Percentiles rank a stretch among this genome's conserved stretches.
phyloP scores from a whole-genome alignment of 148 eudicot species.

The Silene conica region DNA sequence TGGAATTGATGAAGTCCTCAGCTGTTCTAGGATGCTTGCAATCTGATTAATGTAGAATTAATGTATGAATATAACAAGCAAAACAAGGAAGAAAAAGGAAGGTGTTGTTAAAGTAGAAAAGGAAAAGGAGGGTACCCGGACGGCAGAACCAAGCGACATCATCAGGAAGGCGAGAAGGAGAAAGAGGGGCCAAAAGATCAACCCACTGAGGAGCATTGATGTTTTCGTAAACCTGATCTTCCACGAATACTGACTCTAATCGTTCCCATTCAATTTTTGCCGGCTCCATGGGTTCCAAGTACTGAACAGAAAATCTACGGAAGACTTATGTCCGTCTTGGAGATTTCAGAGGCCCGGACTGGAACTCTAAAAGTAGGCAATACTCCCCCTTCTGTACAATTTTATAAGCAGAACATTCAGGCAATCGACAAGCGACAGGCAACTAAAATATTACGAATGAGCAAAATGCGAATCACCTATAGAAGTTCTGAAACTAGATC shows the following conservation, averaged over 20 bases:
- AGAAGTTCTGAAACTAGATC: too few species aligned
- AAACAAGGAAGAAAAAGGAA: not conserved
- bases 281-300: constrained; percentile 48
- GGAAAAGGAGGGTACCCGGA: constrained; percentile 36
- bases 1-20: constrained; percentile 58
- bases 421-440: too few species aligned
- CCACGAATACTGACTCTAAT: constrained; percentile 48
- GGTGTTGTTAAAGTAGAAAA: too few species aligned
- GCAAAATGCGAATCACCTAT: too few species aligned
- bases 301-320: not conserved
- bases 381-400: not conserved
- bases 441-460: too few species aligned
- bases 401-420: not conserved
- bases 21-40: constrained; percentile 86
- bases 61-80: not conserved
- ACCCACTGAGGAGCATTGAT: constrained; percentile 86
- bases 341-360: too few species aligned
- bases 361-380: too few species aligned
- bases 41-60: constrained; percentile 37
- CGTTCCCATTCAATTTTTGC: constrained; percentile 71
- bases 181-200: constrained; percentile 46
- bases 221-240: constrained; percentile 58
- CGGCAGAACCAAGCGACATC: constrained; percentile 85
- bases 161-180: constrained; percentile 10
- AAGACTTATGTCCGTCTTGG: not conserved